These are phyloP conservation scores for Stenocarpella maydis DNA, from an alignment of 2,329 filamentous ascomycete species.

Conservation along the genomic window DNA sequence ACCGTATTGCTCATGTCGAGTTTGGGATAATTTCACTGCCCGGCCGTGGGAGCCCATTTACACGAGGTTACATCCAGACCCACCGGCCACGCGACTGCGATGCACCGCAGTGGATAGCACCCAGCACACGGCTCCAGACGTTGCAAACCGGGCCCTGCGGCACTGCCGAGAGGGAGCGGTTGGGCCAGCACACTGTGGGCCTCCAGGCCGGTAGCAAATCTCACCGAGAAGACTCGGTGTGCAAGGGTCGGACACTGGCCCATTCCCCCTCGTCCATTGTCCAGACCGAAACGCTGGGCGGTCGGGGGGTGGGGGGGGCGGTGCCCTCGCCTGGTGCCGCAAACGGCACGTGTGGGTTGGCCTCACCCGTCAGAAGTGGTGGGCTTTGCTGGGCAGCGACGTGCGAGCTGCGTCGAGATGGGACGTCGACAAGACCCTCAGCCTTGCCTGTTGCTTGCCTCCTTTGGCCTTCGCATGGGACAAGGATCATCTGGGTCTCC, in stretches of 20 bases:
- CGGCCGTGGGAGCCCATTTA: constrained; percentile 25
- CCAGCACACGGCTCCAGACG: constrained; percentile 9
- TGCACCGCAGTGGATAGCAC: constrained; percentile 27
- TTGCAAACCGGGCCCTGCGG: constrained; percentile 16
- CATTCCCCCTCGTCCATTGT: constrained; percentile 16
- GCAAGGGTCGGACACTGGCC: constrained; percentile 6
- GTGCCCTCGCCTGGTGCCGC: constrained; percentile 12
- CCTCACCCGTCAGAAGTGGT: neutral
- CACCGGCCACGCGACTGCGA: constrained; percentile 33
- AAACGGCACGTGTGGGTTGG: constrained; percentile 13
- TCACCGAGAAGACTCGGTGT: constrained; percentile 19
- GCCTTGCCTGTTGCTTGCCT: neutral
- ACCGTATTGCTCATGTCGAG: neutral
- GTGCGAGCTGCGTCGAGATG: neutral
- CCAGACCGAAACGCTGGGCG: constrained; percentile 23
- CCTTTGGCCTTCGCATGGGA: neutral
- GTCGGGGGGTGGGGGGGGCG: too few relatives aligned
- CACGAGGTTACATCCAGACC: constrained; percentile 29
- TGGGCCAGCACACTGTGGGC: neutral
- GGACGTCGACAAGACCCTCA: neutral
- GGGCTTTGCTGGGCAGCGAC: neutral
- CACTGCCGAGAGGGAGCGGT: constrained; percentile 24
- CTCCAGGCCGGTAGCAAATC: constrained; percentile 1
- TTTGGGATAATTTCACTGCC: constrained; percentile 13
- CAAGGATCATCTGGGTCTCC: neutral